Base-by-base conservation (phyloP, 179 eudicot genomes). In the Camellia oleifera region DNA sequence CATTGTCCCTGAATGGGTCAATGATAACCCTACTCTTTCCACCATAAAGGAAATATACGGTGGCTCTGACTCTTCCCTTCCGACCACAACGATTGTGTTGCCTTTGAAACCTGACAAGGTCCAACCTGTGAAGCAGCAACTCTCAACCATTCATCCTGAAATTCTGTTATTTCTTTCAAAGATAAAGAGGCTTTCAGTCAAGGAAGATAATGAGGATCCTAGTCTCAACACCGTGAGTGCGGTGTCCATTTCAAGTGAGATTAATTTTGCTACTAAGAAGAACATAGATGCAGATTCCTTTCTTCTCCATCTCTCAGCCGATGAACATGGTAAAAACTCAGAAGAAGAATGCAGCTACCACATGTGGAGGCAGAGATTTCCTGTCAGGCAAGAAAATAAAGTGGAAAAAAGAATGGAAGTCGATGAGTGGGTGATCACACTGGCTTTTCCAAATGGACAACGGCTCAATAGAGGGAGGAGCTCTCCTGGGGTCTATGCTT, bases 1-100 rank as follows among this genome's bases (percentile, higher is more conserved):
- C 82, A 86, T 91, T 44, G 94, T 92, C 48, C 97, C 97, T 23
- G 93, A 91, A 75, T 92, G 97, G 97, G 94, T 92, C 44, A 85
- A 88, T 26, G 86, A 72, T 53, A 84, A 85, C 20, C 94, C 97
- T 50, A 85, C 83, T 57, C 57, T 91, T 69, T 85, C 91, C 0
- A 83, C 78, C 52, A 78, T 92, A 4, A 80, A 87, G 61, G 68
- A 77, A 23, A 77, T 92, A 20, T 89, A 92, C 32, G 32, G 32
- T 75, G 95, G 96, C 45, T 23, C 80, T 8, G 23, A 46, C 11
- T 15, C 79, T 46, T 2, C 76, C 17, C 88, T 92, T 44, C 97
- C 92, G 11, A 87, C 89, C 15, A 92, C 94, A 3, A 89, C 90
- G 4, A 70, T 92, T 4, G 80, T 92, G 69, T 82, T 92, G 81